Percentiles rank a stretch among this genome's conserved stretches.
Evolutionary conservation across 768 basidiomycete species (phyloP).

Genomic region (Calvatia gigantea): DNA sequence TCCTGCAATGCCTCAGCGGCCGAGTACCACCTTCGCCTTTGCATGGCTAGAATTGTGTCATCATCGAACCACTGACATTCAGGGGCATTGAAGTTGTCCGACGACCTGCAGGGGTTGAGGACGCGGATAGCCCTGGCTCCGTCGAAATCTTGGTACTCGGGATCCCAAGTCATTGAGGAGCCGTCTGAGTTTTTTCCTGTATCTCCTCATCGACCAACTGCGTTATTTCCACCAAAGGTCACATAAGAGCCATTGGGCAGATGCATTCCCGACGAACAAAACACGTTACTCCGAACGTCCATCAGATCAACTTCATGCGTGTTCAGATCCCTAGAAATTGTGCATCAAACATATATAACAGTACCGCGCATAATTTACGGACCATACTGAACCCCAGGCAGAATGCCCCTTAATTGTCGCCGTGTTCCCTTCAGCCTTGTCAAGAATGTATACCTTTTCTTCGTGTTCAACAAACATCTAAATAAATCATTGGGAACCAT

Average conservation of each 20-base stretch:
- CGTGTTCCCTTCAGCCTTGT: conserved; percentile 78
- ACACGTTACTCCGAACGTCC: conserved; percentile 74
- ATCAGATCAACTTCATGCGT: conserved; percentile 50
- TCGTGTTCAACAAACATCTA: conserved; percentile 46
- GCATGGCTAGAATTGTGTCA: neutral
- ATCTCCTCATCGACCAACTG: conserved; percentile 56
- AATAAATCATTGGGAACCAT: neutral
- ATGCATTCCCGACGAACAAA: conserved; percentile 66
- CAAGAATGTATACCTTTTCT: conserved; percentile 55
- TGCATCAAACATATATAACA: neutral
- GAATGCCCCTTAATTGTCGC: conserved; percentile 61
- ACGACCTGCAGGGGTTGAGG: conserved; percentile 2
- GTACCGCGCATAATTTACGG: conserved; percentile 9
- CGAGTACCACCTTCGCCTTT: neutral
- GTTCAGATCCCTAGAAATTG: conserved; percentile 50
- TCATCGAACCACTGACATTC: neutral
- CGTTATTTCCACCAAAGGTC: conserved; percentile 72
- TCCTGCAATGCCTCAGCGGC: conserved; percentile 47
- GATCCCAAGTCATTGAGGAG: conserved; percentile 48
- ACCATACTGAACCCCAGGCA: conserved; percentile 61
- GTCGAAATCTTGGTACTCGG: neutral
- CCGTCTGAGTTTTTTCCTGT: conserved; percentile 60
- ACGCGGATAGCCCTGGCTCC: conserved; percentile 38
- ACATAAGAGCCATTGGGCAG: conserved; percentile 80
- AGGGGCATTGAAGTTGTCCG: neutral